phyloP scores from a whole-genome alignment of 2,329 filamentous ascomycete genomes.

The Simplicillium aogashimaense region DNA sequence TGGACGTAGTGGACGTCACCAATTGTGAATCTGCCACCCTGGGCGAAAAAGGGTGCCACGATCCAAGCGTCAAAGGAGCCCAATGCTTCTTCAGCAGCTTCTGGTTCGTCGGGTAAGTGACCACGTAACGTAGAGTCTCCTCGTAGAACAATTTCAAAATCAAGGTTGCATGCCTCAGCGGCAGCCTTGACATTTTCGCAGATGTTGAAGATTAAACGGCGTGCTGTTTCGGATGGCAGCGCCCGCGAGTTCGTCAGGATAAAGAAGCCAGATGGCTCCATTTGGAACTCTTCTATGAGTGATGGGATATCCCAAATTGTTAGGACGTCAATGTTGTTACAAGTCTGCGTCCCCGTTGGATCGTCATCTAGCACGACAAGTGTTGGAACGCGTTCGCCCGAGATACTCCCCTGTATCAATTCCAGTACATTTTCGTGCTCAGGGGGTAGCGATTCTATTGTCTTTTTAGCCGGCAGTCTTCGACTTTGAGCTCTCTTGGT shows the following conservation, averaged over 20 bases:
- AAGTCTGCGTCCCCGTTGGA: conserved; percentile 50
- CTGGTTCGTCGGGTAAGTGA: conserved; percentile 43
- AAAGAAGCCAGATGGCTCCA: conserved; percentile 38
- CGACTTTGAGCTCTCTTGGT: background rate
- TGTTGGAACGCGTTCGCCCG: conserved; percentile 14
- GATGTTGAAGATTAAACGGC: conserved; percentile 34
- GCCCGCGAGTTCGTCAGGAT: conserved; percentile 50
- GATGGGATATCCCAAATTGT: conserved; percentile 39
- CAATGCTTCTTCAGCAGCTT: conserved; percentile 37
- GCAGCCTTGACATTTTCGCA: conserved; percentile 37
- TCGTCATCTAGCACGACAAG: conserved; percentile 42
- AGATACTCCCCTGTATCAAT: conserved; percentile 10
- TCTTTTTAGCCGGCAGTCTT: conserved; percentile 11
- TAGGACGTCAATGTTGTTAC: conserved; percentile 44
- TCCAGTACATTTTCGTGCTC: conserved; percentile 14
- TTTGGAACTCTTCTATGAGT: conserved; percentile 31
- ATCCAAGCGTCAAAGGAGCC: conserved; percentile 40
- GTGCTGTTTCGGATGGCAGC: conserved; percentile 34
- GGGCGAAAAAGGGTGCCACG: conserved; percentile 45
- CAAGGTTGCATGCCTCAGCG: conserved; percentile 22
- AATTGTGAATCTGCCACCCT: conserved; percentile 45
- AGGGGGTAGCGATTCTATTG: conserved; percentile 12
- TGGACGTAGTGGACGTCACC: conserved; percentile 48
- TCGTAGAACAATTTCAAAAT: conserved; percentile 43
- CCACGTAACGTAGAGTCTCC: conserved; percentile 46